Evolutionary conservation across 2,329 filamentous ascomycete genomes (phyloP).

Genomic region (Beauveria medogensis): DNA sequence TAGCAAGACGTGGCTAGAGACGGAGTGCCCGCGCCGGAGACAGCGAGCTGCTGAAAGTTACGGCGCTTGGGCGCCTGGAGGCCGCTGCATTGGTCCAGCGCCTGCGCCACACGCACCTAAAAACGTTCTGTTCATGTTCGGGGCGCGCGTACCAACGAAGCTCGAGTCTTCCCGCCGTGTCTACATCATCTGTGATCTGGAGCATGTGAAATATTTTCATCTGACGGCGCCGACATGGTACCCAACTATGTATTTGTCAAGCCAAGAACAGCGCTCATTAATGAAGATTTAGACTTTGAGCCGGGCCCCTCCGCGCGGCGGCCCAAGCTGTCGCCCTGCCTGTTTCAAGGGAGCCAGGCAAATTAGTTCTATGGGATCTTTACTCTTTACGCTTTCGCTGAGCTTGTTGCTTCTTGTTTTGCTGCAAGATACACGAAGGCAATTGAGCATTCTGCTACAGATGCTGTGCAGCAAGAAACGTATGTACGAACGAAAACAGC

Average conservation of each 20-base stretch:
- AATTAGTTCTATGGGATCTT: not conserved
- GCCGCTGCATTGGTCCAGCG: not conserved
- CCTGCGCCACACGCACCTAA: not conserved
- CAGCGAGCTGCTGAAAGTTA: not conserved
- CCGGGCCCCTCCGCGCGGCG: not conserved
- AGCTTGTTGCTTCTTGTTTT: not conserved
- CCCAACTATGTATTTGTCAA: not conserved
- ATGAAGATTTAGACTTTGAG: not conserved
- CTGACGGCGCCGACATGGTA: not conserved
- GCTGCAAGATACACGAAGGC: not conserved
- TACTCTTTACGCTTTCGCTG: not conserved
- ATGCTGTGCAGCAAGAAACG: not conserved
- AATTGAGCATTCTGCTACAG: not conserved
- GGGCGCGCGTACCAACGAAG: not conserved
- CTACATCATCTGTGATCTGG: not conserved
- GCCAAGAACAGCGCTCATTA: not conserved
- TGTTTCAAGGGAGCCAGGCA: conserved; percentile 3
- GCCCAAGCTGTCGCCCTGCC: not conserved
- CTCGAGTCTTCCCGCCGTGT: not conserved
- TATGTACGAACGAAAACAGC: not conserved
- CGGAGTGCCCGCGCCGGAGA: not conserved
- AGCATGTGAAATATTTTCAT: not conserved
- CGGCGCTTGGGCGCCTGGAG: not conserved
- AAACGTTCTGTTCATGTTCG: not conserved
- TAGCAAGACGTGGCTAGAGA: not conserved